Evolutionary conservation across 1,284 basidiomycete genomes (phyloP).

Genomic region (Takashimella tepidaria): DNA sequence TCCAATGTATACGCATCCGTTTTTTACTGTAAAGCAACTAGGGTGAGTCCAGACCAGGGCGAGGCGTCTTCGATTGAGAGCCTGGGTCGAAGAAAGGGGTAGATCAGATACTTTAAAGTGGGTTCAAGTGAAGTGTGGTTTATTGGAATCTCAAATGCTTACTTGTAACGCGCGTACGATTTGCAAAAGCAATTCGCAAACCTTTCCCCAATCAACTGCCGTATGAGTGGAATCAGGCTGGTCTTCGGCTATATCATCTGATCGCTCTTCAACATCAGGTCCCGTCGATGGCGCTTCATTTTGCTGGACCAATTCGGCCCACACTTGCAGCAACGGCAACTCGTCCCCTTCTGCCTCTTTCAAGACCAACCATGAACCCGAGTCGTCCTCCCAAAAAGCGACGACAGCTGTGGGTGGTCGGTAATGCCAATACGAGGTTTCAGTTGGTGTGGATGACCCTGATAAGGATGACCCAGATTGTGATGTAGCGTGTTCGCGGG

Average conservation of each 20-base stretch:
- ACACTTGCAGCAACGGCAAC: constrained; percentile 10
- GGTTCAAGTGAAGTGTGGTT: too few species aligned
- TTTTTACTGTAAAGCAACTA: constrained; percentile 18
- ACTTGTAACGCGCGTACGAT: constrained; percentile 14
- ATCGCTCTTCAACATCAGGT: too few species aligned
- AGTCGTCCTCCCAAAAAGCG: constrained; percentile 36
- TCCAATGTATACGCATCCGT: constrained; percentile 9
- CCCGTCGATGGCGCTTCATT: too few species aligned
- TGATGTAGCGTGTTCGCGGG: not conserved
- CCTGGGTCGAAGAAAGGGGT: too few species aligned
- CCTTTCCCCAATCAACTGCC: constrained; percentile 18
- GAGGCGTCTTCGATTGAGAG: constrained; percentile 24
- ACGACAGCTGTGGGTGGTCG: constrained; percentile 11
- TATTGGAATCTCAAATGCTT: too few species aligned
- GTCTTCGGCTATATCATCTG: too few species aligned
- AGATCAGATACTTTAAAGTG: too few species aligned
- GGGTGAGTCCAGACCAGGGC: constrained; percentile 30
- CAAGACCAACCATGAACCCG: constrained; percentile 27
- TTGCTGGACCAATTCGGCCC: constrained; percentile 15
- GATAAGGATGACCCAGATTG: not conserved
- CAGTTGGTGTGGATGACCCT: not conserved
- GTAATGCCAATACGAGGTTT: constrained; percentile 3
- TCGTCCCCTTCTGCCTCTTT: not conserved
- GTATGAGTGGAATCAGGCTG: constrained; percentile 1
- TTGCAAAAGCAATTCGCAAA: constrained; percentile 16